Percentiles rank a stretch among this genome's conserved stretches.
phyloP scores from a whole-genome alignment of 1,139 yeast species.

The Ogataea hybrid region DNA sequence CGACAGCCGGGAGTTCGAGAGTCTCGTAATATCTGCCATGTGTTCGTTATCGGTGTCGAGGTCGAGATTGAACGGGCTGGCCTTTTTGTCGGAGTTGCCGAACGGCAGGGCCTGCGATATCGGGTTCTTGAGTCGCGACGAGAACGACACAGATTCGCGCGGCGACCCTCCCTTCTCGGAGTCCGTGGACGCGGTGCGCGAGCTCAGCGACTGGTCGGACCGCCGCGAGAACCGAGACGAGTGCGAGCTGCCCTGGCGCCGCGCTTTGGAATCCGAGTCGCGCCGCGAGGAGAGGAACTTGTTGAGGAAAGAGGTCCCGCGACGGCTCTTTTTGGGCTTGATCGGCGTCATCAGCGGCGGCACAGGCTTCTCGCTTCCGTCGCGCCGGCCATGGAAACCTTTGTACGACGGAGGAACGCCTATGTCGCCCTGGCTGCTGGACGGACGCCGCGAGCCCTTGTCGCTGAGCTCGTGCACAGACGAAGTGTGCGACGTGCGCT shows the following conservation, averaged over 20 bases:
- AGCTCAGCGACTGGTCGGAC: constrained; percentile 14
- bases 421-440: no score
- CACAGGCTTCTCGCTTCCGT: constrained; percentile 11
- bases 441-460: no score
- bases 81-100: not conserved
- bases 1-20: constrained; percentile 18
- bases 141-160: constrained; percentile 1
- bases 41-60: constrained; percentile 22
- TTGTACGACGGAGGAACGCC: constrained; percentile 15
- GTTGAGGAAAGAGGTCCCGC: constrained; percentile 25
- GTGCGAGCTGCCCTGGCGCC: constrained; percentile 9
- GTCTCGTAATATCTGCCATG: constrained; percentile 17
- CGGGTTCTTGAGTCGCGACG: constrained; percentile 2
- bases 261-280: constrained; percentile 22
- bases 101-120: constrained; percentile 10
- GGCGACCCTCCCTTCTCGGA: not conserved
- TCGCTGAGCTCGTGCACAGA: no score
- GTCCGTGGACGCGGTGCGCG: not conserved
- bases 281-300: constrained; percentile 28
- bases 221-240: constrained; percentile 7
- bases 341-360: constrained; percentile 20
- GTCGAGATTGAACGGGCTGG: constrained; percentile 19
- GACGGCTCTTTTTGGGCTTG: constrained; percentile 21
- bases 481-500: not conserved
- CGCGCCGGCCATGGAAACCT: constrained; percentile 21